Evolutionary conservation across 768 basidiomycete genomes (phyloP).

Genomic region (Pisolithus sp.): DNA sequence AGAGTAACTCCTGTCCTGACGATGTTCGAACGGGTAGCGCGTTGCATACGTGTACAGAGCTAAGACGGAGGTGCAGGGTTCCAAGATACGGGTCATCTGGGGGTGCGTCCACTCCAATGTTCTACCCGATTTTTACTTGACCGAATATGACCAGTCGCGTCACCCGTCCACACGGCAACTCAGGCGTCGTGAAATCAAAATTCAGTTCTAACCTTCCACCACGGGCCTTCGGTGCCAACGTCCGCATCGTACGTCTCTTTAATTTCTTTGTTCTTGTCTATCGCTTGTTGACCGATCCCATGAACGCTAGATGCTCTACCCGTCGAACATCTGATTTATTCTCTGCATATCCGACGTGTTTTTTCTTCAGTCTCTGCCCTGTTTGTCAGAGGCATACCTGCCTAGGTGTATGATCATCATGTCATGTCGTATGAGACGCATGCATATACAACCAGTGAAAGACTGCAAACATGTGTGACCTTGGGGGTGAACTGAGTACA

Average conservation of each 20-base stretch:
- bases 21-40: constrained; percentile 45
- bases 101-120: constrained; percentile 50
- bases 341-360: constrained; percentile 13
- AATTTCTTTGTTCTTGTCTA: constrained; percentile 1
- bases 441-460: constrained; percentile 7
- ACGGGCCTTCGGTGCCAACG: constrained; percentile 86
- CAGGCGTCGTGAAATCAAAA: constrained; percentile 95
- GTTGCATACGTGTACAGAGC: constrained; percentile 98
- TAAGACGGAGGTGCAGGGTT: constrained; percentile 89
- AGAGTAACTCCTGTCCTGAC: background rate
- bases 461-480: background rate
- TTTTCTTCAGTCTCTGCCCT: constrained; percentile 17
- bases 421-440: constrained; percentile 18
- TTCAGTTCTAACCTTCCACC: constrained; percentile 94
- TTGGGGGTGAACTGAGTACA: too few relatives aligned
- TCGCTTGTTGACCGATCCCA: background rate
- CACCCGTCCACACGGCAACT: constrained; percentile 89
- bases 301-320: constrained; percentile 76
- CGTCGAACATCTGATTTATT: constrained; percentile 63
- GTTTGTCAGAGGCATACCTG: background rate
- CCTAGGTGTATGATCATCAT: constrained; percentile 10
- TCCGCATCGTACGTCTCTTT: constrained; percentile 69
- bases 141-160: constrained; percentile 54
- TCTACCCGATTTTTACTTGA: background rate
- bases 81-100: constrained; percentile 97